Evolutionary conservation across 1,284 basidiomycete genomes (phyloP).

Genomic region (Chondrostereum purpureum): DNA sequence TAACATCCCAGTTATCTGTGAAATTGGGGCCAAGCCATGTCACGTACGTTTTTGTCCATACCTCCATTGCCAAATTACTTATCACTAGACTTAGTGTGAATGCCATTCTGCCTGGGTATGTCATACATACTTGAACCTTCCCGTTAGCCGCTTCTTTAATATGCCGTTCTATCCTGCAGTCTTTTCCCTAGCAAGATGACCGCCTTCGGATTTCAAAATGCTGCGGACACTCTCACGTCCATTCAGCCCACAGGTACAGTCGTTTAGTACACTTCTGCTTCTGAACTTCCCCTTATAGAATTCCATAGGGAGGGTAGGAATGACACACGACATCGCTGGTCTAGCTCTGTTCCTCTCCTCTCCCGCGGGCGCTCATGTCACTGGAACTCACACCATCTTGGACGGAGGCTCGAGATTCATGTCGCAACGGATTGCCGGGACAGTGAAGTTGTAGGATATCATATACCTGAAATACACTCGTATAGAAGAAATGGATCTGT

Average conservation of each 20-base stretch:
- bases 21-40: constrained; percentile 59
- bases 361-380: constrained; percentile 66
- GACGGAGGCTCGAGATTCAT: constrained; percentile 56
- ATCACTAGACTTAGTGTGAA: constrained; percentile 64
- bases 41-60: constrained; percentile 41
- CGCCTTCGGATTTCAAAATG: constrained; percentile 59
- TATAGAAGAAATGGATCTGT: too few relatives aligned
- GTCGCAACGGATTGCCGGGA: constrained; percentile 26
- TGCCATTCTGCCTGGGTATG: constrained; percentile 68
- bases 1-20: constrained; percentile 69
- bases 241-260: constrained; percentile 59
- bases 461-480: neutral
- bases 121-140: too few relatives aligned
- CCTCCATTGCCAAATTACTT: constrained; percentile 2
- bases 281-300: neutral
- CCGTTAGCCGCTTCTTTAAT: too few relatives aligned
- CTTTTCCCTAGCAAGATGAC: constrained; percentile 89
- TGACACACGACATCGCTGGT: constrained; percentile 70
- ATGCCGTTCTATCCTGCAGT: constrained; percentile 35
- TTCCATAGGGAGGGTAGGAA: constrained; percentile 55
- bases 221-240: constrained; percentile 44
- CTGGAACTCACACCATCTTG: constrained; percentile 63
- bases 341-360: constrained; percentile 68
- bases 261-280: constrained; percentile 2
- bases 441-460: constrained; percentile 32